These are phyloP conservation scores for Nicotiana tomentosiformis DNA, from an alignment of 257 asterid genomes.

Conservation along the genomic window DNA sequence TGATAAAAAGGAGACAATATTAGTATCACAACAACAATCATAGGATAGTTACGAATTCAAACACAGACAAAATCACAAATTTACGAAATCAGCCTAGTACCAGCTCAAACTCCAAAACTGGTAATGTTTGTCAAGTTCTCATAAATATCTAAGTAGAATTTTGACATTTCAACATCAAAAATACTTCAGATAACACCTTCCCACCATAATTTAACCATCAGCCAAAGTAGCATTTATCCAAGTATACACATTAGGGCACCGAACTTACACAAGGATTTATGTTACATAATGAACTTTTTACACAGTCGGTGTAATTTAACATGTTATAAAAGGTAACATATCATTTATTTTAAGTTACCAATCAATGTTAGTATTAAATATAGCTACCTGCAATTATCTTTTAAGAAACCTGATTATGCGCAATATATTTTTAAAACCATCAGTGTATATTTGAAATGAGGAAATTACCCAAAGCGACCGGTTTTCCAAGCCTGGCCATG, in stretches of 20 bases:
- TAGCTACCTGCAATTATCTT: too few species aligned
- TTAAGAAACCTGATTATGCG: too few species aligned
- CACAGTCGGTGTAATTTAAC: too few species aligned
- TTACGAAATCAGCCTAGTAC: background rate
- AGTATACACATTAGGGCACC: background rate
- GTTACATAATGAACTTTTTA: too few species aligned
- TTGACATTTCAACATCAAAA: background rate
- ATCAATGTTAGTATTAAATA: too few species aligned
- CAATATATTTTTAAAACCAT: too few species aligned
- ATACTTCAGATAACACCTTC: background rate
- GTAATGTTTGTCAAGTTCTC: background rate
- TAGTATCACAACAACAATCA: too few species aligned
- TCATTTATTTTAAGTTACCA: too few species aligned
- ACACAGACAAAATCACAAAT: slow-evolving; percentile 2
- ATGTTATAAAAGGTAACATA: too few species aligned
- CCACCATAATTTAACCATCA: background rate
- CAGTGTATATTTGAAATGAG: background rate
- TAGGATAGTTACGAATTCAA: background rate
- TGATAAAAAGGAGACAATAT: too few species aligned
- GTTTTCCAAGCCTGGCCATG: slow-evolving; percentile 86
- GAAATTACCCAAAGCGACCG: slow-evolving; percentile 84
- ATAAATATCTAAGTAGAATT: background rate
- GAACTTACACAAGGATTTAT: too few species aligned
- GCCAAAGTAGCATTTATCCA: background rate
- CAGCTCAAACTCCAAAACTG: background rate